Evolutionary conservation across 2,329 filamentous ascomycete genomes (phyloP), one percentile per base, ranked within the genome.

Genomic region (Blastomyces parvus): DNA sequence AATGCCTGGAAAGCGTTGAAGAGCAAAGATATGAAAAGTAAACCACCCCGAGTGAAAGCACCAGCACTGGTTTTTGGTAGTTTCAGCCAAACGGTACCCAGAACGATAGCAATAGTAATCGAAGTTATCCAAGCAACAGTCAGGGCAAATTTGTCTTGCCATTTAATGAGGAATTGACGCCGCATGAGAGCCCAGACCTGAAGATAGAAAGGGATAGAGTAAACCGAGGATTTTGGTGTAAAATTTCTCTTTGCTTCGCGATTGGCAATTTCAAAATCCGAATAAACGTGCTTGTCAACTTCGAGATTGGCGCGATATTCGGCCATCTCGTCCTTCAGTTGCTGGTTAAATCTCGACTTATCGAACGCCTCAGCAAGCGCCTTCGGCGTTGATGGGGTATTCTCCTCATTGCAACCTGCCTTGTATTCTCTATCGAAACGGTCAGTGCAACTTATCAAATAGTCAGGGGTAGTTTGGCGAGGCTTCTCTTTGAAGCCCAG

Each of bases 21-120:
- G 64, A 96, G 80, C 70, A 91, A 86, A 68, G 90, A 89, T 72
- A 95, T 93, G 83, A 96, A 96, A 60, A 96, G 79, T 30, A 96
- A 81, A 58, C 89, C 87, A 67, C 88, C 89, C 65, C 90, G 86
- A 69, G 85, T 83, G 78, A 87, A 95, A 80, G 96, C 94, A 70
- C 87, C 90, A 19, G 75, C 72, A 0, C 90, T 88, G 17, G 79
- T 82, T 0, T 80, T 71, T 36, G 83, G 74, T 46, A 95, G 77
- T 73, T 95, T 88, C 80, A 84, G 95, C 77, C 94, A 96, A 68
- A 96, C 87, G 66, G 86, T 88, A 63, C 88, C 81, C 64, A 96
- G 85, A 72, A 96, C 88, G 66, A 96, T 80, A 63, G 88, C 82
- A 84, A 93, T 88, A 68, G 84, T 77, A 57, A 86, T 83, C 75